Evolutionary conservation across 139 green algal genomes (phyloP), one percentile per base, ranked within the genome.

Genomic region (Picocystis salinarum): DNA sequence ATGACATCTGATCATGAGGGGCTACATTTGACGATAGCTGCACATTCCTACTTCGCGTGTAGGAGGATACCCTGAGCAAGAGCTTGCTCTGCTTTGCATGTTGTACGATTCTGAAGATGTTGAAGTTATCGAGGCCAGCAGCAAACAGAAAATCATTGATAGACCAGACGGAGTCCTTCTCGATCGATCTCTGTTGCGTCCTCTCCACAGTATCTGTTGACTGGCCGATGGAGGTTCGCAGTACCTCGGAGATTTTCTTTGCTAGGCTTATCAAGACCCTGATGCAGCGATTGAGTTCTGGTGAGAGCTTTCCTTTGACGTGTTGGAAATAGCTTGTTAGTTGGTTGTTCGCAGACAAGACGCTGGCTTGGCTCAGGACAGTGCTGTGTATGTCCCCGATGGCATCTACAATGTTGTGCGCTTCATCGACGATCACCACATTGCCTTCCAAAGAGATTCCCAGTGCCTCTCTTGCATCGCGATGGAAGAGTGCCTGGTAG

Each of bases 391-490:
- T 57, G 39, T 23, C 48, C 48, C 77, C 77, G 33, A 93, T 61
- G 11, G 73, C 64, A 23, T 75, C 60, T 33, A 74, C 70, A 40
- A 96, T 67, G 67, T 98, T 98, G 73, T 98, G 87, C 3, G 80
- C 87, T 67, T 98, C 87, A 48, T 98, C 87, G 11, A 98, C 54
- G 11, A 98, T 61, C 7, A 98, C 58, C 15, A 95, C 69, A 12
- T 37, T 64, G 31, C 56, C 69, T 19, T 69, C 33, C 15, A 87
- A 48, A 2, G 40, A 26, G 11, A 89, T 46, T 5, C 78, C 76
- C 19, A 91, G 55, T 5, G 74, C 47, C 33, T 75, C 66, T 3
- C 74, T 39, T 4, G 64, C 76, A 10, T 67, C 62, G 39, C 33
- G 26, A 28, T 66, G 45, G 18, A 69, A 27, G 10, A 69, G 49